A percentile compares a stretch with the other conserved stretches of the same genome.
These are phyloP conservation scores for Kurtzmaniella fragi DNA, from an alignment of 805 yeast genomes.

Conservation along the genomic window DNA sequence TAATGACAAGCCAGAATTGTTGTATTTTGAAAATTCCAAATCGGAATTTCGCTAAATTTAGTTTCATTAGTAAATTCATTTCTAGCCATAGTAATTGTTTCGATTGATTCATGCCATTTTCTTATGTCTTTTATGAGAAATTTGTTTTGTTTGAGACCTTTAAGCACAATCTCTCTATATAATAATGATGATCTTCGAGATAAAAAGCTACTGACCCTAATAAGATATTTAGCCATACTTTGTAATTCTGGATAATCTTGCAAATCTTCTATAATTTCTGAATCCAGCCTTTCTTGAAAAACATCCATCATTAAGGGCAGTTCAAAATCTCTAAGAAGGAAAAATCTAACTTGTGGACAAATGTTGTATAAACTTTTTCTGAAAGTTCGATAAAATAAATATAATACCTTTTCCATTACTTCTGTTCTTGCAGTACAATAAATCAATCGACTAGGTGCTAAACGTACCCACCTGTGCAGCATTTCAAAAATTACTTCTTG, in stretches of 20 bases:
- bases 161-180: slow-evolving; percentile 25
- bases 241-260: slow-evolving; percentile 9
- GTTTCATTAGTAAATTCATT: slow-evolving; percentile 15
- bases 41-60: slow-evolving; percentile 21
- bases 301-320: slow-evolving; percentile 37
- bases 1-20: slow-evolving; percentile 2
- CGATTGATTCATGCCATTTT: slow-evolving; percentile 23
- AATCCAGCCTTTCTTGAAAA: slow-evolving; percentile 9
- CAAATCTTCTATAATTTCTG: too few species aligned
- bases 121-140: slow-evolving; percentile 19
- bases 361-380: slow-evolving; percentile 30
- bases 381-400: slow-evolving; percentile 26
- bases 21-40: slow-evolving; percentile 3
- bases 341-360: slow-evolving; percentile 36
- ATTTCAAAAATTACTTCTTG: slow-evolving; percentile 29
- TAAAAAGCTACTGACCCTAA: slow-evolving; percentile 27
- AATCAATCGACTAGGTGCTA: slow-evolving; percentile 26
- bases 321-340: slow-evolving; percentile 36
- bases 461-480: slow-evolving; percentile 30
- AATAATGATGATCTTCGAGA: slow-evolving; percentile 21
- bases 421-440: slow-evolving; percentile 17
- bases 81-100: slow-evolving; percentile 19
- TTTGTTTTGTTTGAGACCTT: slow-evolving; percentile 12
- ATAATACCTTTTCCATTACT: slow-evolving; percentile 28
- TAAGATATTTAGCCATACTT: slow-evolving; percentile 21